Conservation (phyloP, 805 yeast species). For the Wickerhamiella domercqiae region DNA sequence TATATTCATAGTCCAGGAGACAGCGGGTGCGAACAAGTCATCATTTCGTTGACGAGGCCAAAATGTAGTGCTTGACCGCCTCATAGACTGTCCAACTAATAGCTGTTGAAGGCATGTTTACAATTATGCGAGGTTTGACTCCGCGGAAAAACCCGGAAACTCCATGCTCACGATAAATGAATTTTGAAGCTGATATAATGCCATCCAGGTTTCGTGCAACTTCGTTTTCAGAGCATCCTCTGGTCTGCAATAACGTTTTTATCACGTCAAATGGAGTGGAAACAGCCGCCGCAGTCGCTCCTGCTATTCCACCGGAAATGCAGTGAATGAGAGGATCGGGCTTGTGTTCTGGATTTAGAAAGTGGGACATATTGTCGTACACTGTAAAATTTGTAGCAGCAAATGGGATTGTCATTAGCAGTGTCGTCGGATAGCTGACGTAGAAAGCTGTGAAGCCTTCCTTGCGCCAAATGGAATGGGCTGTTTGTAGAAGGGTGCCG, state of each 20-base stretch:
- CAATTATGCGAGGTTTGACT: constrained; percentile 74
- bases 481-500: constrained; percentile 14
- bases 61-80: constrained; percentile 70
- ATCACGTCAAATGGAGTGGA: constrained; percentile 88
- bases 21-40: too few species aligned
- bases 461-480: constrained; percentile 20
- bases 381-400: constrained; percentile 89
- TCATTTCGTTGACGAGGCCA: background rate
- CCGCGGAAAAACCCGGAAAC: constrained; percentile 66
- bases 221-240: constrained; percentile 27
- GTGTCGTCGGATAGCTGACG: constrained; percentile 86
- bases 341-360: constrained; percentile 54
- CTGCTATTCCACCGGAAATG: constrained; percentile 84
- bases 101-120: constrained; percentile 92
- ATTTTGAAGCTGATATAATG: constrained; percentile 52
- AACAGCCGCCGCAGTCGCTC: constrained; percentile 87
- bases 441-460: constrained; percentile 59
- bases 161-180: constrained; percentile 35
- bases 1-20: too few species aligned
- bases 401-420: constrained; percentile 83
- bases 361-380: constrained; percentile 67
- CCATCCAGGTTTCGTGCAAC: constrained; percentile 44
- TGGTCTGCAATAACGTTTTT: constrained; percentile 80
- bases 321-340: constrained; percentile 90
- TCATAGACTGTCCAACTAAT: constrained; percentile 97